Percentiles rank a stretch among this genome's conserved stretches.
phyloP scores from a whole-genome alignment of 257 asterid species.

The Scutellaria minor region DNA sequence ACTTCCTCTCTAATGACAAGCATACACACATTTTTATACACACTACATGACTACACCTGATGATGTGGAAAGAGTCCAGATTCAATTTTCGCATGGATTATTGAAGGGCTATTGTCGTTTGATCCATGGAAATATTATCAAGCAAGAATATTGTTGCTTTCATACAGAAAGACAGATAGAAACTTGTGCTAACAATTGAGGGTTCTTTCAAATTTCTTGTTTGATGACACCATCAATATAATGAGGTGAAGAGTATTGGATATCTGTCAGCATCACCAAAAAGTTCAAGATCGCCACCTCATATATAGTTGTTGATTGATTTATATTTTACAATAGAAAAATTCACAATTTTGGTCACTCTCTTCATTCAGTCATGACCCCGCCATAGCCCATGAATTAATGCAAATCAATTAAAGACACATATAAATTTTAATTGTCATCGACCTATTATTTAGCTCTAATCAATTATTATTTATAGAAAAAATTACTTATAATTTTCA shows the following conservation, averaged over 20 bases:
- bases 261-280: neutral
- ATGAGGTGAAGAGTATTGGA: no score
- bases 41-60: neutral
- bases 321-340: no score
- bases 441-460: no score
- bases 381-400: no score
- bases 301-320: no score
- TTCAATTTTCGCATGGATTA: neutral
- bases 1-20: neutral
- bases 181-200: constrained; percentile 12
- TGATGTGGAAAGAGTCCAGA: constrained; percentile 1
- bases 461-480: no score
- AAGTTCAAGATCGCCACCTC: neutral
- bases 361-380: no score
- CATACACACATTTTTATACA: neutral
- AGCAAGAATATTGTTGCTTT: neutral
- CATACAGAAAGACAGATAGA: neutral
- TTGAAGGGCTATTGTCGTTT: neutral
- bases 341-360: no score
- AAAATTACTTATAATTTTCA: no score
- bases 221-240: neutral
- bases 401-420: no score
- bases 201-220: neutral
- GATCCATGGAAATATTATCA: neutral
- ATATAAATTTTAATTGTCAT: no score